phyloP scores from a whole-genome alignment of 495 filamentous ascomycete genomes.

The Aspergillus biplanus region DNA sequence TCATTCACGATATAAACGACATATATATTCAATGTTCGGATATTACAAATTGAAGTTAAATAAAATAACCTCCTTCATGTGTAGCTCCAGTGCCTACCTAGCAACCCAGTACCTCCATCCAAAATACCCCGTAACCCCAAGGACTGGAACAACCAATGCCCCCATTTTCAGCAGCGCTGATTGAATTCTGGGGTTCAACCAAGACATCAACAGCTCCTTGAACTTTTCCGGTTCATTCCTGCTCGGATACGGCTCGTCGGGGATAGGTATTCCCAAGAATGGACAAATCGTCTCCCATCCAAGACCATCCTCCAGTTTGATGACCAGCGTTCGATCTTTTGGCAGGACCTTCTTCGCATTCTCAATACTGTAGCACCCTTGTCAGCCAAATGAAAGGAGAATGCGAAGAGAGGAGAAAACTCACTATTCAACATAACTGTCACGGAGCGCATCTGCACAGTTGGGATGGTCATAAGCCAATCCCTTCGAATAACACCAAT shows the following conservation, averaged over 20 bases:
- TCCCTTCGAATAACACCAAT: slow-evolving; percentile 14
- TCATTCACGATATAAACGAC: too few relatives aligned
- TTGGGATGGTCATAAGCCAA: not conserved
- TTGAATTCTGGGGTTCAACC: not conserved
- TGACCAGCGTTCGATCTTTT: slow-evolving; percentile 24
- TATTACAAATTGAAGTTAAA: too few relatives aligned
- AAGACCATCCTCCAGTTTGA: slow-evolving; percentile 28
- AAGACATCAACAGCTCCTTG: too few relatives aligned
- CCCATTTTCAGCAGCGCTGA: not conserved
- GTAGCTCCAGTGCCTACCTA: too few relatives aligned
- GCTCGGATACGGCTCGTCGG: slow-evolving; percentile 27
- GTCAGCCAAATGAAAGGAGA: not conserved
- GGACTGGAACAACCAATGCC: not conserved
- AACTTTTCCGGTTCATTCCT: slow-evolving; percentile 35
- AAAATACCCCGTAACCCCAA: not conserved
- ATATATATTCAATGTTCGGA: too few relatives aligned
- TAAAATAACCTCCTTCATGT: too few relatives aligned
- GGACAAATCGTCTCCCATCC: slow-evolving; percentile 35
- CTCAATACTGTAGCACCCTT: slow-evolving; percentile 21
- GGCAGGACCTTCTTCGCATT: slow-evolving; percentile 27
- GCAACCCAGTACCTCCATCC: not conserved
- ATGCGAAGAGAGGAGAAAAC: not conserved
- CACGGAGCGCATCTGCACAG: not conserved
- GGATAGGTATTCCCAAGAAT: slow-evolving; percentile 29
- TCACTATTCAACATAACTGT: not conserved